Conservation (phyloP, 257 asterid genomes). For the Solanum neorickii region DNA sequence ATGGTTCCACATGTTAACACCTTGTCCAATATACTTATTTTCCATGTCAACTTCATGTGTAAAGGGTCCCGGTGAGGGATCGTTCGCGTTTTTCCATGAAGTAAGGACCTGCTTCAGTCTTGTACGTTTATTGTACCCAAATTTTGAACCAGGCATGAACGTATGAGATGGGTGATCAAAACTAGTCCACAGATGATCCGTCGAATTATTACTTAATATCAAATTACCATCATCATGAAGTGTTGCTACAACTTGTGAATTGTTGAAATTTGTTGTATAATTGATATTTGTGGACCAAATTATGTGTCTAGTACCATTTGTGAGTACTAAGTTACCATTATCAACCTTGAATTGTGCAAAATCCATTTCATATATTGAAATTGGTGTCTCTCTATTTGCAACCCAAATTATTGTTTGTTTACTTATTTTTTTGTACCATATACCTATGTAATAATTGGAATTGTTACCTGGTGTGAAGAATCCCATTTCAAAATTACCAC, state of each 20-base stretch:
- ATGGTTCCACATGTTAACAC: not conserved
- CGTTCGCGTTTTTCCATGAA: not conserved
- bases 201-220: not conserved
- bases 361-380: not conserved
- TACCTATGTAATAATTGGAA: not conserved
- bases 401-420: not conserved
- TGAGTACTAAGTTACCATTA: not conserved
- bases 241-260: not conserved
- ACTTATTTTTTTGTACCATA: not conserved
- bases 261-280: not conserved
- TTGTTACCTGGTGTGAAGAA: not conserved
- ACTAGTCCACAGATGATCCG: not conserved
- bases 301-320: not conserved
- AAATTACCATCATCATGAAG: not conserved
- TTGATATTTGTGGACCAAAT: constrained; percentile 1
- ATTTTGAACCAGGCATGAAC: not conserved
- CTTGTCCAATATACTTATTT: not conserved
- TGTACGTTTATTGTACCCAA: not conserved
- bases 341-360: not conserved
- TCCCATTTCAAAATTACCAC: not conserved
- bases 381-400: not conserved
- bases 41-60: not conserved
- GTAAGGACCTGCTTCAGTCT: not conserved
- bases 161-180: not conserved
- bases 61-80: not conserved